Percentiles rank a stretch among this genome's conserved stretches.
phyloP scores from a whole-genome alignment of 1,139 yeast genomes.

The Meyerozyma carpophila region DNA sequence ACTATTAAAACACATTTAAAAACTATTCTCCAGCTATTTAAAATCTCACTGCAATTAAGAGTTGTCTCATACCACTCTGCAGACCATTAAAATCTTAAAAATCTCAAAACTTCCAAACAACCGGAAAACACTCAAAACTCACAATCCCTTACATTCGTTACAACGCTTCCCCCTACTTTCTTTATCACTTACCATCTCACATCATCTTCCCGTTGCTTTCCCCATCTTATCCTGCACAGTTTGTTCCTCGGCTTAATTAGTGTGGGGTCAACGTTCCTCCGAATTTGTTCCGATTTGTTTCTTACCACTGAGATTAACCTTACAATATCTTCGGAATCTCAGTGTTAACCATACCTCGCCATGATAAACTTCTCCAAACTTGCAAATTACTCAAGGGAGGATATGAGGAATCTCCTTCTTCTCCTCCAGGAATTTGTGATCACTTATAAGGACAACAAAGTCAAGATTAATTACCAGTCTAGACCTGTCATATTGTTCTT shows the following conservation, averaged over 20 bases:
- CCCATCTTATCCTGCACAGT: background rate
- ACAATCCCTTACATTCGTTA: too few relatives aligned
- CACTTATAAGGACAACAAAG: conserved; percentile 34
- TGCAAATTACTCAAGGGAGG: conserved; percentile 30
- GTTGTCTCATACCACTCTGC: too few relatives aligned
- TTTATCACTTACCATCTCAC: background rate
- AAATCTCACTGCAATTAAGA: too few relatives aligned
- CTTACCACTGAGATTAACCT: too few relatives aligned
- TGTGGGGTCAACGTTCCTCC: background rate
- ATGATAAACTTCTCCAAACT: conserved; percentile 36
- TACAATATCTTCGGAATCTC: too few relatives aligned
- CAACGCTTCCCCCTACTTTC: background rate
- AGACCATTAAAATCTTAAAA: too few relatives aligned
- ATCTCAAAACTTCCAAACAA: too few relatives aligned
- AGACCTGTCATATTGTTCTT: conserved; percentile 42
- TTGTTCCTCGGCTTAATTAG: background rate
- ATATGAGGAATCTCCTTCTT: conserved; percentile 27
- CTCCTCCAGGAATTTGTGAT: conserved; percentile 34
- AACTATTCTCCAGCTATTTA: too few relatives aligned
- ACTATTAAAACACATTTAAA: too few relatives aligned
- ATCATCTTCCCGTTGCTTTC: background rate
- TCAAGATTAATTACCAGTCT: conserved; percentile 38
- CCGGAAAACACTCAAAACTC: too few relatives aligned
- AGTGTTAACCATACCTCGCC: too few relatives aligned
- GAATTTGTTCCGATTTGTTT: too few relatives aligned